Conservation (phyloP, 140 eudicot species). For the Oenanthe javanica region DNA sequence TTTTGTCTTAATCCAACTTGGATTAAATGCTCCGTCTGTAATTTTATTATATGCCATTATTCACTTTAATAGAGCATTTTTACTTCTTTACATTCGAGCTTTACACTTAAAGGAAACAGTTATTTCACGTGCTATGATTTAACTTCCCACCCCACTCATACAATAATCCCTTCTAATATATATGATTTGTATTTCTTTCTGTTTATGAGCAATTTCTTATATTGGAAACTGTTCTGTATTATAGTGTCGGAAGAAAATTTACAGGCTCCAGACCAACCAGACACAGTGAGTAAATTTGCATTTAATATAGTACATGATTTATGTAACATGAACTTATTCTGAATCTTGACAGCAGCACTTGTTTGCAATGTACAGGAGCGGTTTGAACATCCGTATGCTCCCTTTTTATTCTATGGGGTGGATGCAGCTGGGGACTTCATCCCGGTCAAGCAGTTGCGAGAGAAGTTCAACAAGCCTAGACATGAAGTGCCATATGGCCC, state of each 20-base stretch:
- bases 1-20: background rate
- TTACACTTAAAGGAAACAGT: no score
- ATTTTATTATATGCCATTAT: background rate
- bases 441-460: slow-evolving; percentile 86
- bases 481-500: slow-evolving; percentile 79
- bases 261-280: slow-evolving; percentile 71
- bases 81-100: background rate
- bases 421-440: slow-evolving; percentile 92
- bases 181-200: background rate
- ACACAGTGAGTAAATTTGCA: slow-evolving; percentile 41
- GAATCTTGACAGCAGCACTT: background rate
- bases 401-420: slow-evolving; percentile 80
- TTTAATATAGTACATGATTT: background rate
- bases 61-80: background rate
- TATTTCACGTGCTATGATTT: background rate
- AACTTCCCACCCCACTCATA: background rate
- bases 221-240: slow-evolving; percentile 4
- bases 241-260: slow-evolving; percentile 85
- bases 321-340: background rate
- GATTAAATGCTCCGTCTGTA: background rate
- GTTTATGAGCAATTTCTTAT: slow-evolving; percentile 3
- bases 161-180: background rate
- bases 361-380: slow-evolving; percentile 43
- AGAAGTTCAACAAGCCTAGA: slow-evolving; percentile 79
- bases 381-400: slow-evolving; percentile 84